These are phyloP conservation scores for Leishmania braziliensis DNA, from an alignment of 208 protist genomes.

Conservation along the genomic window DNA sequence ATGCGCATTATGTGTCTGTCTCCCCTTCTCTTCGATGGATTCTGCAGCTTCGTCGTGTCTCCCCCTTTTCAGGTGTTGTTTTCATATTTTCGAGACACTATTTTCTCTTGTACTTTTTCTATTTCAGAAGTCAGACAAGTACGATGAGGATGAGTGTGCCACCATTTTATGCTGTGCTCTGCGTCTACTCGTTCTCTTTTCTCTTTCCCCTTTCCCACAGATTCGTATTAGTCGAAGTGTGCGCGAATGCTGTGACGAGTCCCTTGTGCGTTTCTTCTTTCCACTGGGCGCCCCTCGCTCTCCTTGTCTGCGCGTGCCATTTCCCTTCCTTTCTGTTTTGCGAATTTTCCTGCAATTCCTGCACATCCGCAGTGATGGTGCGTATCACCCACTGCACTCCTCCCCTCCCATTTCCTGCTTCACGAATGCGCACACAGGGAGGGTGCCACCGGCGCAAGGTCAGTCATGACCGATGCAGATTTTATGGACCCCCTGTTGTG, in stretches of 20 bases:
- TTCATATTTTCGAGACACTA: neutral
- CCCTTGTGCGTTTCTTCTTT: neutral
- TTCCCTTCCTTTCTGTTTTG: neutral
- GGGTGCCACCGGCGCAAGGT: neutral
- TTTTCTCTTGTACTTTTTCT: neutral
- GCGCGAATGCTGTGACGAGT: neutral
- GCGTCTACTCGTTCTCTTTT: too few relatives aligned
- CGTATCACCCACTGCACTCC: neutral
- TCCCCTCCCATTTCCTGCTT: neutral
- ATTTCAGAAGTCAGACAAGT: neutral
- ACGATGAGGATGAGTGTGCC: neutral
- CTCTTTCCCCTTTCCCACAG: neutral
- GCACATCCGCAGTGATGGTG: neutral
- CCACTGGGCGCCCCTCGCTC: neutral
- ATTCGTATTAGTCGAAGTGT: neutral
- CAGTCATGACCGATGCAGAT: neutral
- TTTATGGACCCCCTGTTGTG: neutral
- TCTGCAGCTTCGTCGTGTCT: neutral
- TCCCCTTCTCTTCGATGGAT: constrained; percentile 2
- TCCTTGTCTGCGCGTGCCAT: neutral
- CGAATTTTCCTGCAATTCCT: neutral
- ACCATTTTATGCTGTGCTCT: neutral
- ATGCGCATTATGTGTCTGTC: constrained; percentile 1
- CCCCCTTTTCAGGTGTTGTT: constrained; percentile 5
- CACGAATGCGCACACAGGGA: neutral